These are phyloP conservation scores for Coemansia pectinata DNA, from an alignment of 192 early-diverging fungal genomes.

Conservation along the genomic window DNA sequence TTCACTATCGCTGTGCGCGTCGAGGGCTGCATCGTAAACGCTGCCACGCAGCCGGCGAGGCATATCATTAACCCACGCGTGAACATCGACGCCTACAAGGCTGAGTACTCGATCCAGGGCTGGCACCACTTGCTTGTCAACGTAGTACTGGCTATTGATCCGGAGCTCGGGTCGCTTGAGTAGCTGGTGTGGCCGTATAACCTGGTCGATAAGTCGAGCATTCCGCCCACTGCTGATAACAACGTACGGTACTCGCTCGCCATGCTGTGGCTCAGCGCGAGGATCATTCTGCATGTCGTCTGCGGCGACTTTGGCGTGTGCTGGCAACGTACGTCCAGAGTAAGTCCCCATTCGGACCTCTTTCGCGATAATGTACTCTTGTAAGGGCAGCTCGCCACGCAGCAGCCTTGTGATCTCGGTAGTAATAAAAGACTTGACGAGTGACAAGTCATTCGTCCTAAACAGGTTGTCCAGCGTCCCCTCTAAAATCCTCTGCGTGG, in stretches of 20 bases:
- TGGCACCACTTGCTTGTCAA: constrained; percentile 82
- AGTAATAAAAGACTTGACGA: constrained; percentile 73
- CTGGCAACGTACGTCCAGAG: constrained; percentile 60
- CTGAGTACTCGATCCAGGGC: constrained; percentile 77
- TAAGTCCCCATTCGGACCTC: constrained; percentile 82
- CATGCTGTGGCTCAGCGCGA: constrained; percentile 80
- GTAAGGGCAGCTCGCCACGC: constrained; percentile 61
- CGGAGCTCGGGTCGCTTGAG: constrained; percentile 63
- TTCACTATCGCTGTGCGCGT: constrained; percentile 7
- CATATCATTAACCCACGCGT: constrained; percentile 32
- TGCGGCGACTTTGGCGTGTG: constrained; percentile 72
- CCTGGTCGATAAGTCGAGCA: constrained; percentile 70
- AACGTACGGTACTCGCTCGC: constrained; percentile 88
- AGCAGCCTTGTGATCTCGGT: constrained; percentile 75
- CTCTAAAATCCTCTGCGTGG: constrained; percentile 78
- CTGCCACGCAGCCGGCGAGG: constrained; percentile 23
- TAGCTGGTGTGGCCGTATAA: constrained; percentile 68
- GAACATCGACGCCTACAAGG: constrained; percentile 69
- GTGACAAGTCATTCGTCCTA: constrained; percentile 73
- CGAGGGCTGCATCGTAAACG: constrained; percentile 8
- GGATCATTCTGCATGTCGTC: constrained; percentile 68
- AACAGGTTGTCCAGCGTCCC: constrained; percentile 79
- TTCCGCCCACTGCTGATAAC: constrained; percentile 72
- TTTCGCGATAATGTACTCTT: constrained; percentile 89
- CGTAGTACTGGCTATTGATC: constrained; percentile 81